These are phyloP conservation scores for Esteya vermicola DNA, from an alignment of 2,329 filamentous ascomycete genomes.

Conservation along the genomic window DNA sequence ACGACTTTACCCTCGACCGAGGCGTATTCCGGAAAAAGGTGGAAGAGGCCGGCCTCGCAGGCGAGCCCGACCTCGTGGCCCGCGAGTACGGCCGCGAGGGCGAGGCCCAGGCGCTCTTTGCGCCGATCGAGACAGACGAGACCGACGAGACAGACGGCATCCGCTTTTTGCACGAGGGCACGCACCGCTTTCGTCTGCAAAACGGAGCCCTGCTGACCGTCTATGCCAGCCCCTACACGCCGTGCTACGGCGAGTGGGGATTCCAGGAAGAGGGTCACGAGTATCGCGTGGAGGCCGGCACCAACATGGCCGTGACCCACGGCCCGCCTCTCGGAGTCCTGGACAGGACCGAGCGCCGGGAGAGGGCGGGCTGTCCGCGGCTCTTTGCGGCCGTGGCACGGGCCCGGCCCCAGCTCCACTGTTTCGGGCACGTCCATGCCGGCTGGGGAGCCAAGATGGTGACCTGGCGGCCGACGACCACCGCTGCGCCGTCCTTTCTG, in stretches of 20 bases:
- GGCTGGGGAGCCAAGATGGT: slow-evolving; percentile 42
- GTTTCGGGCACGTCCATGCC: slow-evolving; percentile 47
- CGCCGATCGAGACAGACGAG: slow-evolving; percentile 16
- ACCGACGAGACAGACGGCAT: slow-evolving; percentile 24
- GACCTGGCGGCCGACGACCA: slow-evolving; percentile 26
- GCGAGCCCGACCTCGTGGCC: slow-evolving; percentile 11
- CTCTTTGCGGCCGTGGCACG: slow-evolving; percentile 30
- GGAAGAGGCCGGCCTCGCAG: background rate
- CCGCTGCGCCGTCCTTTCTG: slow-evolving; percentile 24
- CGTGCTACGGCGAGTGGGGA: slow-evolving; percentile 28
- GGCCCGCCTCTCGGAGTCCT: slow-evolving; percentile 38
- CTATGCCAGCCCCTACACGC: slow-evolving; percentile 40
- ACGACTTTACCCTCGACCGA: slow-evolving; percentile 29
- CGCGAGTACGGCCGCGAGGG: slow-evolving; percentile 24
- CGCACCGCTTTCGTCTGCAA: slow-evolving; percentile 26
- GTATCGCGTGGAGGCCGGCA: slow-evolving; percentile 19
- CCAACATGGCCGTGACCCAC: slow-evolving; percentile 39
- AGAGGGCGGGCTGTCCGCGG: slow-evolving; percentile 25
- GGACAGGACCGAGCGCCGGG: slow-evolving; percentile 22
- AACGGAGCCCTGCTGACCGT: slow-evolving; percentile 35
- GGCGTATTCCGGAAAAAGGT: slow-evolving; percentile 17
- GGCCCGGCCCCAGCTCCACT: slow-evolving; percentile 32
- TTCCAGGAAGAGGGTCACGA: slow-evolving; percentile 29
- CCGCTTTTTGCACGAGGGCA: slow-evolving; percentile 34
- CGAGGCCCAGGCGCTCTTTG: slow-evolving; percentile 23